Conservation (phyloP, 2,329 filamentous ascomycete genomes). For the Scortechinia acanthostroma region DNA sequence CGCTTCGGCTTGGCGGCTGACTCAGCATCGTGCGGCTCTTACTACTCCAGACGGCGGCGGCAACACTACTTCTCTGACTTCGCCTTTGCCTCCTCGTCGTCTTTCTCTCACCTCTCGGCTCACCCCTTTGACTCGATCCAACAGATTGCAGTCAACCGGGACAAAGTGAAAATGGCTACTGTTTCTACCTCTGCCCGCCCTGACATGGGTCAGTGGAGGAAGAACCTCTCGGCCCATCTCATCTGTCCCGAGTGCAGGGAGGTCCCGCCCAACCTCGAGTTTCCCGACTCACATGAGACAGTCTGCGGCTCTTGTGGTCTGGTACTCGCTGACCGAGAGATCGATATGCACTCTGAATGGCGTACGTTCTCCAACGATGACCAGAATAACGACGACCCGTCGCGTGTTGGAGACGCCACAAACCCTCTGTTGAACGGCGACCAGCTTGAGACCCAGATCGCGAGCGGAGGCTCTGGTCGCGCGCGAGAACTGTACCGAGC, state of each 20-base stretch:
- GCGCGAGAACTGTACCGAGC: conserved; percentile 53
- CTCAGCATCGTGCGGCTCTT: too few species aligned
- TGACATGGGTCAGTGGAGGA: conserved; percentile 38
- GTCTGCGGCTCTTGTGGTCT: conserved; percentile 59
- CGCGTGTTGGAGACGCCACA: conserved; percentile 59
- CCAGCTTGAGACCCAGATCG: conserved; percentile 54
- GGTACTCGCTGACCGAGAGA: conserved; percentile 50
- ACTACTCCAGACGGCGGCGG: too few species aligned
- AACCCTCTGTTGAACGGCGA: conserved; percentile 56
- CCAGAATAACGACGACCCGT: conserved; percentile 59
- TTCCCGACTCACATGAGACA: conserved; percentile 52
- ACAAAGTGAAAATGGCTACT: background rate
- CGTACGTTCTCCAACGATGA: conserved; percentile 66
- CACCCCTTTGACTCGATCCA: too few species aligned
- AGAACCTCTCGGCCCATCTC: conserved; percentile 52
- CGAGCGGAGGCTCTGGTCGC: conserved; percentile 44
- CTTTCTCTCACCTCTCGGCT: background rate
- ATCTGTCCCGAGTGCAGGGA: conserved; percentile 59
- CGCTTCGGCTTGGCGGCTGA: background rate
- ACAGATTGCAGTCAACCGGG: too few species aligned
- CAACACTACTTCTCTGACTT: background rate
- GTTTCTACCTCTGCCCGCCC: conserved; percentile 3
- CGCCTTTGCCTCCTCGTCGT: background rate
- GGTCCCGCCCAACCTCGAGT: conserved; percentile 53
- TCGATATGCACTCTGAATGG: conserved; percentile 64